Evolutionary conservation across 495 filamentous ascomycete genomes (phyloP).

Genomic region (Penicillium lagena): DNA sequence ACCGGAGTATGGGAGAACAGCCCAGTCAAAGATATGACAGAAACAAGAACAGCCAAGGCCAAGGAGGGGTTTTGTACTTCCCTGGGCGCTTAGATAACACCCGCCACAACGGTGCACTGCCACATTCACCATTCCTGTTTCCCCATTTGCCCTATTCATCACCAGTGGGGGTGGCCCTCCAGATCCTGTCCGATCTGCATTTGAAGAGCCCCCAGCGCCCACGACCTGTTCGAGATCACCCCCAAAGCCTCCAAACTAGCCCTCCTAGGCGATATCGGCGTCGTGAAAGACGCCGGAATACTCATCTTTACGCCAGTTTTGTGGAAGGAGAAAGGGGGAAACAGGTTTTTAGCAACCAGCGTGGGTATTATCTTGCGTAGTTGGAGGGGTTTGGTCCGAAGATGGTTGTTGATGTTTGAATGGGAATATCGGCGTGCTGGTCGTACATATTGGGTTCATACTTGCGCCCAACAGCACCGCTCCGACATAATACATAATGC

Average conservation of each 20-base stretch:
- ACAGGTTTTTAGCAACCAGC: conserved; percentile 29
- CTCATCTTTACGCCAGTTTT: conserved; percentile 48
- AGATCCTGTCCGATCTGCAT: conserved; percentile 55
- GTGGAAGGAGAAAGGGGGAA: conserved; percentile 19
- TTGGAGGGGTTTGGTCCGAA: conserved; percentile 18
- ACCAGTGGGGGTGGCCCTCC: conserved; percentile 25
- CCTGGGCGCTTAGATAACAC: conserved; percentile 25
- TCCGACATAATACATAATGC: too few relatives aligned
- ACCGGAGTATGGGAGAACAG: too few relatives aligned
- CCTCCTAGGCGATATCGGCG: conserved; percentile 53
- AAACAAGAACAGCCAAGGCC: conserved; percentile 4
- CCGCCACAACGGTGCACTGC: conserved; percentile 15
- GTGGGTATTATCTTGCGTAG: conserved; percentile 31
- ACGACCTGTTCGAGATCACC: conserved; percentile 39
- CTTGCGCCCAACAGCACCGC: too few relatives aligned
- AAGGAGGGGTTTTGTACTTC: conserved; percentile 12
- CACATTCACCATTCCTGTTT: not conserved
- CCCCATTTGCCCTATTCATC: not conserved
- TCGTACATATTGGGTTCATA: too few relatives aligned
- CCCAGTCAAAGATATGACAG: too few relatives aligned
- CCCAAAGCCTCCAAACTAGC: conserved; percentile 44
- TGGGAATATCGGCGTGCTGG: not conserved
- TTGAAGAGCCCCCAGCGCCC: conserved; percentile 40
- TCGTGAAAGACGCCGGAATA: conserved; percentile 37
- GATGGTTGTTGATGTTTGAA: conserved; percentile 14